Evolutionary conservation across 2,329 filamentous ascomycete species (phyloP).

Genomic region (Knoxdaviesia capensis): DNA sequence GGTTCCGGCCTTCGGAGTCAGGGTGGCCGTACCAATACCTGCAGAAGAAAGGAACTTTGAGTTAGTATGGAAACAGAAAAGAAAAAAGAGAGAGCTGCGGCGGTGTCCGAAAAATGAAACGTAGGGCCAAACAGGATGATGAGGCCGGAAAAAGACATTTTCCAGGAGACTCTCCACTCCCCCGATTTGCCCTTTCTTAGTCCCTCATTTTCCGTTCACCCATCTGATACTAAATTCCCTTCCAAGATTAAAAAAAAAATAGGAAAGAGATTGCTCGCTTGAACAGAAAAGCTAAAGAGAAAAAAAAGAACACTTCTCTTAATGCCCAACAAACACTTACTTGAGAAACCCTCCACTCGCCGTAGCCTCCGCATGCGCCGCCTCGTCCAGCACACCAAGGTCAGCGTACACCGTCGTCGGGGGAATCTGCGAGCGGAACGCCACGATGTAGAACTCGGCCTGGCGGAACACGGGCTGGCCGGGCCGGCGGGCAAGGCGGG

Average conservation of each 20-base stretch:
- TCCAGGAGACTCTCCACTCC: no score
- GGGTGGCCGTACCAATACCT: slow-evolving; percentile 77
- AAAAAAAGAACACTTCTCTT: no score
- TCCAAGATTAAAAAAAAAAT: no score
- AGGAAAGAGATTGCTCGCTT: slow-evolving; percentile 6
- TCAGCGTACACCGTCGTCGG: slow-evolving; percentile 44
- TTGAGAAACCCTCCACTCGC: slow-evolving; percentile 67
- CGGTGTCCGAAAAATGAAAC: neutral
- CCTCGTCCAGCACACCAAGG: slow-evolving; percentile 54
- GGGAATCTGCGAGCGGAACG: slow-evolving; percentile 58
- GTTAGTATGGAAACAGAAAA: slow-evolving; percentile 6
- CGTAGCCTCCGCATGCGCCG: slow-evolving; percentile 62
- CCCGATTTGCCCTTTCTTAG: no score
- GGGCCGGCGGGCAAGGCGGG: slow-evolving; percentile 23
- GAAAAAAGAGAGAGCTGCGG: neutral
- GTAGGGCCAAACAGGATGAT: slow-evolving; percentile 11
- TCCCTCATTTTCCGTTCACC: no score
- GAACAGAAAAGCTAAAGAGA: no score
- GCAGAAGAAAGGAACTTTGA: neutral
- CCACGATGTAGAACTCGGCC: slow-evolving; percentile 62
- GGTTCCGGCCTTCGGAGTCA: slow-evolving; percentile 48
- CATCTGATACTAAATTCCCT: no score
- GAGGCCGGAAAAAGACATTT: slow-evolving; percentile 10
- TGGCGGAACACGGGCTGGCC: slow-evolving; percentile 34
- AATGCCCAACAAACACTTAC: slow-evolving; percentile 17